These are phyloP conservation scores for Emericellopsis atlantica DNA, from an alignment of 2,329 filamentous ascomycete genomes.

Conservation along the genomic window DNA sequence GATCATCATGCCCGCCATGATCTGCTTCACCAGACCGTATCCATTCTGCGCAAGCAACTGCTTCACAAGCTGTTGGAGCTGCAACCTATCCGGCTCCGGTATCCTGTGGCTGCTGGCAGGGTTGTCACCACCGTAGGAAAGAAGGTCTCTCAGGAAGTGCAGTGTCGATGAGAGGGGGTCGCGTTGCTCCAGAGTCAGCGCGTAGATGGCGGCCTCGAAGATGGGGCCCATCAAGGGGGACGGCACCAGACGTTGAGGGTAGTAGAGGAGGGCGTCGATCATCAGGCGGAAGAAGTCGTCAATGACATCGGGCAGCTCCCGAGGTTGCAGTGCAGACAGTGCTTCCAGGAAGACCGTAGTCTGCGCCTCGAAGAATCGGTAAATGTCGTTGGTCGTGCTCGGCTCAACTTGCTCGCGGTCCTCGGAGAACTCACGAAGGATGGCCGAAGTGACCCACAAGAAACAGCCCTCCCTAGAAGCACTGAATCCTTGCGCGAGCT, in stretches of 20 bases:
- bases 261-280: conserved; percentile 86
- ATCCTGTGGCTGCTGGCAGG: conserved; percentile 47
- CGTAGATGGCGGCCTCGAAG: conserved; percentile 75
- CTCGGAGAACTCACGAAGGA: conserved; percentile 89
- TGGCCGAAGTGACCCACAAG: conserved; percentile 94
- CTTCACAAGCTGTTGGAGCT: conserved; percentile 63
- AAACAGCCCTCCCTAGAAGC: conserved; percentile 88
- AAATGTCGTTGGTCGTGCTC: conserved; percentile 76
- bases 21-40: conserved; percentile 69
- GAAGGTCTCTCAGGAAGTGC: conserved; percentile 83
- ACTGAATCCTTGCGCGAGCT: conserved; percentile 74
- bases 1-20: conserved; percentile 98
- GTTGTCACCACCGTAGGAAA: conserved; percentile 76
- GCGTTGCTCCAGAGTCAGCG: conserved; percentile 78
- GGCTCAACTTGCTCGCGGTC: conserved; percentile 75
- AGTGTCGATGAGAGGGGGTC: conserved; percentile 85
- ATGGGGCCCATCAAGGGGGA: conserved; percentile 72
- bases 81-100: conserved; percentile 46
- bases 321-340: conserved; percentile 67
- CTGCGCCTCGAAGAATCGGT: conserved; percentile 89
- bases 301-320: conserved; percentile 71
- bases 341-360: conserved; percentile 80
- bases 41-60: conserved; percentile 59
- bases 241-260: conserved; percentile 70
- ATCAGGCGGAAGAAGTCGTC: conserved; percentile 94